Conservation (phyloP, 345 rosid genomes). For the Raphanus raphanistrum region DNA sequence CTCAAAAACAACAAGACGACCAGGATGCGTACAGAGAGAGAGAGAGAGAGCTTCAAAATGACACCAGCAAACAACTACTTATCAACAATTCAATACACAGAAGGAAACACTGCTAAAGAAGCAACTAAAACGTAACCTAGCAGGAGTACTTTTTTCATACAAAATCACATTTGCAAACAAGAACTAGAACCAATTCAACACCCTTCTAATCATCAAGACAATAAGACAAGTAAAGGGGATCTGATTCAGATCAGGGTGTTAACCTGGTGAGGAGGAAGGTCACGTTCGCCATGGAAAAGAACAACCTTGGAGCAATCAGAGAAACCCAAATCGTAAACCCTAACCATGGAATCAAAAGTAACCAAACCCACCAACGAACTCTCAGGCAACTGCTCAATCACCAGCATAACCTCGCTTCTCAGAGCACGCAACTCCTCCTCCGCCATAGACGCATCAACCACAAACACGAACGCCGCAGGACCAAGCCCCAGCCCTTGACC, state of each 20-base stretch:
- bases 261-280: conserved; percentile 70
- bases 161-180: background rate
- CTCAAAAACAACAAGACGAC: background rate
- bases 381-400: conserved; percentile 83
- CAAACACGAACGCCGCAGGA: conserved; percentile 90
- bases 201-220: background rate
- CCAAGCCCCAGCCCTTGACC: conserved; percentile 50
- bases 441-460: conserved; percentile 68
- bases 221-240: background rate
- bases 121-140: background rate
- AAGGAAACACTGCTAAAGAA: background rate
- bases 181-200: background rate
- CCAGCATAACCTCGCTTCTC: conserved; percentile 68
- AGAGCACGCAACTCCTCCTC: conserved; percentile 73
- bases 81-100: background rate
- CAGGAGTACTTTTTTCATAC: conserved; percentile 6
- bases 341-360: conserved; percentile 81
- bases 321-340: conserved; percentile 79
- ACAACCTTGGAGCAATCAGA: conserved; percentile 70
- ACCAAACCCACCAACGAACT: conserved; percentile 67
- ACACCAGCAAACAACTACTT: conserved; percentile 6
- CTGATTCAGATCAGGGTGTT: too few species aligned
- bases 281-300: conserved; percentile 75
- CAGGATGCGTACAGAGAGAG: background rate
- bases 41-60: background rate